Evolutionary conservation across 768 basidiomycete species (phyloP), one percentile per base, ranked within the genome.

Genomic region (Candolleomyces aberdarensis): DNA sequence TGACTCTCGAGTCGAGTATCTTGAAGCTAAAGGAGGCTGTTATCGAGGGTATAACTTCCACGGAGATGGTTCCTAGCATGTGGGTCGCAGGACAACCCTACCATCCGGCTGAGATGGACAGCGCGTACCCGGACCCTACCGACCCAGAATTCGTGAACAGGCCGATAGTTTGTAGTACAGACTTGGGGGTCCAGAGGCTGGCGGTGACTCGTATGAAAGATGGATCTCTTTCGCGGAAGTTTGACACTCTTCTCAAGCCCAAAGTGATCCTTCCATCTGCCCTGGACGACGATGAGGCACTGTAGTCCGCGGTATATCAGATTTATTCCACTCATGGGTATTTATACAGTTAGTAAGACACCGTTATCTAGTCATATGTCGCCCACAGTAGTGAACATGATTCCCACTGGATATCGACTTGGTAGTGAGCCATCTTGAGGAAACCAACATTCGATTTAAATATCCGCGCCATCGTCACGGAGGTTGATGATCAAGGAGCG

Each of bases 31-130:
- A 68, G n/a, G 63, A 62, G 32, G 70, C 68, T 0, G 56, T 74
- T 19, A 69, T 69, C 10, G 70, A 71, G 57, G 70, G 69, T n/a
- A 61, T 73, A 36, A 71, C 66, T n/a, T 72, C 71, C 3, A 63
- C 63, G 13, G 71, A 74, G 48, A 44, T 65, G 31, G 15, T 26
- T 3, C 62, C 70, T 43, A 10, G 64, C 49, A 63, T 70, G 10
- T 56, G 3, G 44, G 66, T 31, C n/a, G 40, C 62, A 0, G 64
- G 61, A 6, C 44, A 60, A 0, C 26, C 40, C 5, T 71, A 68
- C 56, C 57, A 64, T 19, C n/a, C 60, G 1, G 47, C 4, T 11
- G 29, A 40, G 31, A 71, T 70, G 70, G 70, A 70, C 26, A 67
- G 71, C 22, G 67, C 65, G 0, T 70, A 71, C 19, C 67, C 66